These are phyloP conservation scores for Maudiozyma serrabonitensis DNA, from an alignment of 805 yeast genomes.

Conservation along the genomic window DNA sequence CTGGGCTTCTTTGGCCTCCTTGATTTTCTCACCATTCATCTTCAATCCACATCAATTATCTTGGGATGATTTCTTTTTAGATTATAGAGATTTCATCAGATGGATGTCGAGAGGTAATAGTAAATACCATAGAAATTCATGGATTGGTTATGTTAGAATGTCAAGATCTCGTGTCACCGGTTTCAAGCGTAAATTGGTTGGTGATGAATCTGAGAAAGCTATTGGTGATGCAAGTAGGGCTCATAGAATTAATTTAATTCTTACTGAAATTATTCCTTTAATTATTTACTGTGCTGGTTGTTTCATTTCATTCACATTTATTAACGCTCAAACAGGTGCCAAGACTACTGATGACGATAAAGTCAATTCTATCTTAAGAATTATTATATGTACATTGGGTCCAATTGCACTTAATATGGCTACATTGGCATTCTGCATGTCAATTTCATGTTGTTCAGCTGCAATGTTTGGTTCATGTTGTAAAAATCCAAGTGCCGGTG, in stretches of 20 bases:
- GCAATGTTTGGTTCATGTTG: slow-evolving; percentile 90
- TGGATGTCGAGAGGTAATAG: slow-evolving; percentile 89
- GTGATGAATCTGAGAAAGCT: slow-evolving; percentile 68
- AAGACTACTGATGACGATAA: slow-evolving; percentile 33
- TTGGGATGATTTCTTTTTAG: slow-evolving; percentile 90
- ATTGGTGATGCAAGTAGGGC: slow-evolving; percentile 81
- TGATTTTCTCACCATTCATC: slow-evolving; percentile 83
- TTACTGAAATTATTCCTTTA: slow-evolving; percentile 66
- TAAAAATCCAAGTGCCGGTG: slow-evolving; percentile 92
- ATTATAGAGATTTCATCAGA: slow-evolving; percentile 84
- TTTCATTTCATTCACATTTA: slow-evolving; percentile 68
- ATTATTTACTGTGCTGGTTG: slow-evolving; percentile 67
- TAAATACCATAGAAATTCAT: slow-evolving; percentile 78
- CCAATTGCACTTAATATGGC: slow-evolving; percentile 90
- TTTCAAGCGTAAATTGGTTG: slow-evolving; percentile 63
- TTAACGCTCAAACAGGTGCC: slow-evolving; percentile 82
- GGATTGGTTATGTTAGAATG: slow-evolving; percentile 77
- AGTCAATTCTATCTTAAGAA: slow-evolving; percentile 63
- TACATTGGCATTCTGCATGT: slow-evolving; percentile 62
- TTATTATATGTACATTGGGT: slow-evolving; percentile 72
- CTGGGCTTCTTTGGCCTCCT: slow-evolving; percentile 85
- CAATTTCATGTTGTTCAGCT: slow-evolving; percentile 91
- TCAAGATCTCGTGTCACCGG: slow-evolving; percentile 80
- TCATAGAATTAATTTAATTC: slow-evolving; percentile 61
- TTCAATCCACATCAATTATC: slow-evolving; percentile 98